phyloP scores from a whole-genome alignment of 2,329 filamentous ascomycete species.

The Metarhizium guizhouense region DNA sequence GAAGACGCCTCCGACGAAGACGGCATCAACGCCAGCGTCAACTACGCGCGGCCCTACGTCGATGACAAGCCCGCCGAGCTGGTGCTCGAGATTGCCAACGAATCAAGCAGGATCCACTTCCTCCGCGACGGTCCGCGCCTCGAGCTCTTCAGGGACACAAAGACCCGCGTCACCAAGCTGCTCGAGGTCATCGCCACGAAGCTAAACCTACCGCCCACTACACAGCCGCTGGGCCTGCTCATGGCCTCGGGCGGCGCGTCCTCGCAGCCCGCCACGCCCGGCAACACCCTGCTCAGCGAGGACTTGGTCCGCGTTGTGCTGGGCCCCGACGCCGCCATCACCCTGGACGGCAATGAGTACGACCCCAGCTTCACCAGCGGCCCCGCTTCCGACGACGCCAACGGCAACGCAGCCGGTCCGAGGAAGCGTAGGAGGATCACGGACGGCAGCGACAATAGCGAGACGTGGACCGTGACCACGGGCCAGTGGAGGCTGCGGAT shows the following conservation, averaged over 20 bases:
- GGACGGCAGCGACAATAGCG: slow-evolving; percentile 17
- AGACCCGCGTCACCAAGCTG: slow-evolving; percentile 60
- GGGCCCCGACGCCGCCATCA: slow-evolving; percentile 48
- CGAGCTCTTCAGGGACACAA: slow-evolving; percentile 65
- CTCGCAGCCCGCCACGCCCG: slow-evolving; percentile 55
- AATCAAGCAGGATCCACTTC: slow-evolving; percentile 51
- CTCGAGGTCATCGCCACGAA: slow-evolving; percentile 77
- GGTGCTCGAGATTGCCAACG: slow-evolving; percentile 68
- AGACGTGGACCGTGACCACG: slow-evolving; percentile 53
- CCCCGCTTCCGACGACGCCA: slow-evolving; percentile 19
- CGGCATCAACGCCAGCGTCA: slow-evolving; percentile 46
- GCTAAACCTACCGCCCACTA: slow-evolving; percentile 55
- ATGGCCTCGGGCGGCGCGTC: slow-evolving; percentile 55
- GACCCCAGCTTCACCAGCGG: slow-evolving; percentile 14
- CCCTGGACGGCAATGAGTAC: slow-evolving; percentile 47
- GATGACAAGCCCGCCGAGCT: slow-evolving; percentile 67
- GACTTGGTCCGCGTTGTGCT: slow-evolving; percentile 59
- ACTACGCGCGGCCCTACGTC: slow-evolving; percentile 79
- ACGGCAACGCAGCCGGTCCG: slow-evolving; percentile 16
- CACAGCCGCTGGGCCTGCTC: slow-evolving; percentile 54
- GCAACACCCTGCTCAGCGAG: slow-evolving; percentile 60
- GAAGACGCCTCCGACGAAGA: slow-evolving; percentile 12
- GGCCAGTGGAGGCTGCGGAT: slow-evolving; percentile 68
- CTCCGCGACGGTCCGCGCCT: slow-evolving; percentile 35
- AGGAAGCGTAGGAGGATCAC: slow-evolving; percentile 39